Conservation (phyloP, 2,329 filamentous ascomycete genomes). For the Pseudopyricularia javanii region DNA sequence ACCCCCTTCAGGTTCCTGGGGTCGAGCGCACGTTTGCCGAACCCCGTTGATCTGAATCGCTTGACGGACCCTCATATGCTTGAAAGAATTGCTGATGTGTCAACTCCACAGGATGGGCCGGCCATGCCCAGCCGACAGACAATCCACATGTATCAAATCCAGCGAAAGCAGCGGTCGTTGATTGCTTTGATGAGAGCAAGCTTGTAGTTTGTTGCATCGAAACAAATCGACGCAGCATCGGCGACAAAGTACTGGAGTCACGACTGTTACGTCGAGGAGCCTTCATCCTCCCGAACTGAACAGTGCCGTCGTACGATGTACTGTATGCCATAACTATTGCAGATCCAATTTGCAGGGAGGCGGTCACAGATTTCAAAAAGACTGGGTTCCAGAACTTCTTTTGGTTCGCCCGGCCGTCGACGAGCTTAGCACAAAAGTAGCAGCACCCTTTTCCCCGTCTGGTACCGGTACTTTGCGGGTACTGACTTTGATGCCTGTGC, state of each 20-base stretch:
- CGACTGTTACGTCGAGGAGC: too few relatives aligned
- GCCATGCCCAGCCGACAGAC: too few relatives aligned
- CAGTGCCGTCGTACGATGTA: too few relatives aligned
- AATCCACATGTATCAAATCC: too few relatives aligned
- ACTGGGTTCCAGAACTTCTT: background rate
- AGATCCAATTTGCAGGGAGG: background rate
- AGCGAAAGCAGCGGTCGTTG: too few relatives aligned
- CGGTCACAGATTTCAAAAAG: background rate
- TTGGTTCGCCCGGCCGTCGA: background rate
- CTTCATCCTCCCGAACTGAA: too few relatives aligned
- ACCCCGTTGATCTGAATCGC: background rate
- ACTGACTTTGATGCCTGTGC: background rate
- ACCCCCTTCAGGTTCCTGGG: background rate
- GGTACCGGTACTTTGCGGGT: background rate
- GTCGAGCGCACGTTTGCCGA: background rate
- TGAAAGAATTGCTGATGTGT: background rate
- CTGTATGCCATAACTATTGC: background rate
- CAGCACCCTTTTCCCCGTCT: background rate
- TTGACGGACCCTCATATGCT: background rate
- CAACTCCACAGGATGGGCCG: too few relatives aligned
- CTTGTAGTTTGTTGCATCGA: too few relatives aligned
- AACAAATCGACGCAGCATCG: too few relatives aligned
- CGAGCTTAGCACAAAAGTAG: background rate
- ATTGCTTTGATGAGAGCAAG: too few relatives aligned
- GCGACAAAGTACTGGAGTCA: too few relatives aligned